These are phyloP conservation scores for Kazachstania africana DNA, from an alignment of 805 yeast genomes.

Conservation along the genomic window DNA sequence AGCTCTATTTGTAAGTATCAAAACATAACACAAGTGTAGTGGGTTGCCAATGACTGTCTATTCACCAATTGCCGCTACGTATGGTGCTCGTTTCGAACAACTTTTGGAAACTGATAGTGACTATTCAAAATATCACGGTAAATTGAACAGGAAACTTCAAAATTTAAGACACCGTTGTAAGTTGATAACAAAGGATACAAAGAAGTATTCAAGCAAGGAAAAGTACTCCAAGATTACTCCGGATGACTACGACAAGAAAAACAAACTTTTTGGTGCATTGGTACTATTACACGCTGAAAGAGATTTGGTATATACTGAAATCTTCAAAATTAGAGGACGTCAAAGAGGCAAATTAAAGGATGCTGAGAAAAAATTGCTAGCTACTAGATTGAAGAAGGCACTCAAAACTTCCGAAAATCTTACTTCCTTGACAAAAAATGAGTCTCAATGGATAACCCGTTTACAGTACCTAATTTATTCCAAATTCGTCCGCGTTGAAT, in stretches of 20 bases:
- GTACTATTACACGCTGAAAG: conserved; percentile 67
- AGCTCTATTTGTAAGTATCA: no score
- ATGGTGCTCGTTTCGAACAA: conserved; percentile 46
- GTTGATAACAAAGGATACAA: conserved; percentile 56
- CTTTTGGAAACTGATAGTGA: conserved; percentile 59
- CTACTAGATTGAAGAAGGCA: conserved; percentile 60
- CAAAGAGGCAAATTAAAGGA: conserved; percentile 23
- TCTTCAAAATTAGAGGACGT: conserved; percentile 20
- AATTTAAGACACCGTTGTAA: conserved; percentile 54
- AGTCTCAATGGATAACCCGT: conserved; percentile 26
- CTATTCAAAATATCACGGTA: conserved; percentile 53
- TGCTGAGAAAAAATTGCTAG: conserved; percentile 34
- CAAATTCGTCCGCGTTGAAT: conserved; percentile 41
- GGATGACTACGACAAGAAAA: conserved; percentile 40
- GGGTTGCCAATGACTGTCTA: conserved; percentile 11
- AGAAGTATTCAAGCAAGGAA: conserved; percentile 40
- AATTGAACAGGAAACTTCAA: conserved; percentile 46
- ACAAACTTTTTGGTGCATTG: conserved; percentile 40
- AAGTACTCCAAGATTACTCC: conserved; percentile 33
- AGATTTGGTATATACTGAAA: conserved; percentile 31
- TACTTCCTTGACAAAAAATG: conserved; percentile 30
- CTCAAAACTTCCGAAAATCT: conserved; percentile 34
- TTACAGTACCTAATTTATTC: conserved; percentile 31
- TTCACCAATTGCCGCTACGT: conserved; percentile 29
- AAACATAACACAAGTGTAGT: no score